Evolutionary conservation across 352 stramenopile genomes (phyloP).

Genomic region (Globisporangium cylindrosporum): DNA sequence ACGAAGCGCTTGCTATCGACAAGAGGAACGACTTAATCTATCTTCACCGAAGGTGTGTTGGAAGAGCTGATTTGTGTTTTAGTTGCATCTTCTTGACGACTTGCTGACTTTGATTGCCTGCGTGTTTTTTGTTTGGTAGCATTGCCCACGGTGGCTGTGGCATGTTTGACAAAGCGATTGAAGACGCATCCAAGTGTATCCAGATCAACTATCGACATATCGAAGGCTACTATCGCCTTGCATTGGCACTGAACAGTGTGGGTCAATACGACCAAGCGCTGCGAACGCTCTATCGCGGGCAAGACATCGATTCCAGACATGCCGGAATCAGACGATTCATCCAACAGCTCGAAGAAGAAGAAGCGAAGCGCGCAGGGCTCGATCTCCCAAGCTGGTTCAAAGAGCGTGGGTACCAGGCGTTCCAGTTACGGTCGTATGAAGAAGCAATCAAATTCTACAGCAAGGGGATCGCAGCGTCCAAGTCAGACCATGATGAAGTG

Average conservation of each 20-base stretch:
- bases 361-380: slow-evolving; percentile 34
- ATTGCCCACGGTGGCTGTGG: slow-evolving; percentile 39
- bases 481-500: slow-evolving; percentile 46
- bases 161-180: slow-evolving; percentile 38
- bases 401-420: slow-evolving; percentile 87
- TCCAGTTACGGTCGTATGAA: slow-evolving; percentile 87
- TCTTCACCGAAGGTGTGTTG: slow-evolving; percentile 39
- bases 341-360: slow-evolving; percentile 36
- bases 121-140: slow-evolving; percentile 14
- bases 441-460: slow-evolving; percentile 92
- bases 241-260: slow-evolving; percentile 39
- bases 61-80: not conserved
- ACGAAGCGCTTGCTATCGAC: slow-evolving; percentile 44
- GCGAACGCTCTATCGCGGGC: slow-evolving; percentile 46
- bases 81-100: not conserved
- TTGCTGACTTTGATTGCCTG: not conserved
- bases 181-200: slow-evolving; percentile 56
- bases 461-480: slow-evolving; percentile 70
- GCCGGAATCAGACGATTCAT: slow-evolving; percentile 46
- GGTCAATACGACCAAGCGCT: slow-evolving; percentile 50
- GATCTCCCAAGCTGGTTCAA: slow-evolving; percentile 47
- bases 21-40: slow-evolving; percentile 52
- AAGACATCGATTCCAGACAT: slow-evolving; percentile 48
- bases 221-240: slow-evolving; percentile 54
- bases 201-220: slow-evolving; percentile 60